phyloP scores from a whole-genome alignment of 2,329 filamentous ascomycete species.

The Fusarium transvaalense region DNA sequence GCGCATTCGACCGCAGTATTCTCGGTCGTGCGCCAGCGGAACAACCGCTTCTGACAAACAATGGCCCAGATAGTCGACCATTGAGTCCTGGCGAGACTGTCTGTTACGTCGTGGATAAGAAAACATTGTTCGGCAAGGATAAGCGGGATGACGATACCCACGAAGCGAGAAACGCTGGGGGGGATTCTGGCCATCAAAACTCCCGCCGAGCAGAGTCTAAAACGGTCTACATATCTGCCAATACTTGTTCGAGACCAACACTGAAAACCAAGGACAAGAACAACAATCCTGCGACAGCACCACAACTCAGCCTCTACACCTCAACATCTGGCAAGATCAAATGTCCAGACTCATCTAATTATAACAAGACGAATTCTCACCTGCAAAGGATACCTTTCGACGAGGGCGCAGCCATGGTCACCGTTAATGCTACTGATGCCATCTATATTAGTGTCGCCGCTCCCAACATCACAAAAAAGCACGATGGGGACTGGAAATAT shows the following conservation, averaged over 20 bases:
- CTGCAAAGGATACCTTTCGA: conserved; percentile 62
- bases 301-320: conserved; percentile 83
- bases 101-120: conserved; percentile 54
- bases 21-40: conserved; percentile 70
- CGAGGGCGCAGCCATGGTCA: conserved; percentile 77
- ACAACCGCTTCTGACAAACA: conserved; percentile 69
- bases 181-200: conserved; percentile 23
- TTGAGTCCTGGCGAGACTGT: conserved; percentile 72
- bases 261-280: conserved; percentile 48
- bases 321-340: conserved; percentile 63
- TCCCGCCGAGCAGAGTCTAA: conserved; percentile 51
- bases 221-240: conserved; percentile 84
- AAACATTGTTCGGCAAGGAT: conserved; percentile 46
- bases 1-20: conserved; percentile 70
- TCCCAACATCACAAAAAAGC: conserved; percentile 70
- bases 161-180: conserved; percentile 11
- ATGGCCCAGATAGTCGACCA: conserved; percentile 70
- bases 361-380: conserved; percentile 34
- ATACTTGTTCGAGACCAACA: conserved; percentile 83
- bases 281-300: conserved; percentile 55
- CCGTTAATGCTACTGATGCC: conserved; percentile 71
- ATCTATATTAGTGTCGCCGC: conserved; percentile 84
- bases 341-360: conserved; percentile 47
- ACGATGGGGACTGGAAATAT: conserved; percentile 79
- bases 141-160: conserved; percentile 35